A percentile compares a stretch with the other conserved stretches of the same genome.
Conservation (phyloP, 1,284 basidiomycete genomes). For the Tylopilus orsonianus region DNA sequence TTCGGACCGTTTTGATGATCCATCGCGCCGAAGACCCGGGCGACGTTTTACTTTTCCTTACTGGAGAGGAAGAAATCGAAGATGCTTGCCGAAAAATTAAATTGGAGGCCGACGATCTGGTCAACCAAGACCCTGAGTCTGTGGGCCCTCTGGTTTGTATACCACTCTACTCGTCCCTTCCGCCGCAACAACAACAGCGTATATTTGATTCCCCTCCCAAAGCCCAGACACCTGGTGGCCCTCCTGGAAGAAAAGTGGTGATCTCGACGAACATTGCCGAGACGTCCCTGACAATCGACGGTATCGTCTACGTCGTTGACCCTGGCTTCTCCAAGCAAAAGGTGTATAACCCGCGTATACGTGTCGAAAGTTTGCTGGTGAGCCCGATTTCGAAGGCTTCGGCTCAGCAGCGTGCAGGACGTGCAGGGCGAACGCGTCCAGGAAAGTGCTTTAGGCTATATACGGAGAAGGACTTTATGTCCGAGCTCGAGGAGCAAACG, state of each 20-base stretch:
- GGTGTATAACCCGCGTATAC: slow-evolving; percentile 94
- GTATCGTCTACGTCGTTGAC: slow-evolving; percentile 98
- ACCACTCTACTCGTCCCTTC: slow-evolving; percentile 92
- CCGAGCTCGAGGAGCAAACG: slow-evolving; percentile 93
- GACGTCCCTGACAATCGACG: slow-evolving; percentile 97
- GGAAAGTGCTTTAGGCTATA: slow-evolving; percentile 98
- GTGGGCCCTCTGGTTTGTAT: slow-evolving; percentile 88
- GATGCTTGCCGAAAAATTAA: slow-evolving; percentile 95
- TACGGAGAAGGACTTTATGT: slow-evolving; percentile 97
- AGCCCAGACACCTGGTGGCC: slow-evolving; percentile 61
- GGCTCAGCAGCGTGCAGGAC: slow-evolving; percentile 94
- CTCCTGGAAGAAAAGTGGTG: slow-evolving; percentile 91
- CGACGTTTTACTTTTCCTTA: slow-evolving; percentile 93
- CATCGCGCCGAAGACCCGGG: slow-evolving; percentile 95
- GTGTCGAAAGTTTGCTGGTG: slow-evolving; percentile 93
- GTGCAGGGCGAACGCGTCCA: slow-evolving; percentile 93
- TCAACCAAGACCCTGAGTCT: slow-evolving; percentile 66
- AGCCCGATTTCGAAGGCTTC: slow-evolving; percentile 96
- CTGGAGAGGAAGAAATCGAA: slow-evolving; percentile 98
- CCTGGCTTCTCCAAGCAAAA: slow-evolving; percentile 98
- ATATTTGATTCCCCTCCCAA: slow-evolving; percentile 90
- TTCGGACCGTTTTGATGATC: slow-evolving; percentile 96
- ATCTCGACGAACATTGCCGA: slow-evolving; percentile 98
- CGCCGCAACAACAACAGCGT: slow-evolving; percentile 89
- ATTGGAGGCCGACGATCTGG: slow-evolving; percentile 81